Percentiles rank a stretch among this genome's conserved stretches.
Conservation (phyloP, 352 stramenopile species). For the Pythium diclinum region DNA sequence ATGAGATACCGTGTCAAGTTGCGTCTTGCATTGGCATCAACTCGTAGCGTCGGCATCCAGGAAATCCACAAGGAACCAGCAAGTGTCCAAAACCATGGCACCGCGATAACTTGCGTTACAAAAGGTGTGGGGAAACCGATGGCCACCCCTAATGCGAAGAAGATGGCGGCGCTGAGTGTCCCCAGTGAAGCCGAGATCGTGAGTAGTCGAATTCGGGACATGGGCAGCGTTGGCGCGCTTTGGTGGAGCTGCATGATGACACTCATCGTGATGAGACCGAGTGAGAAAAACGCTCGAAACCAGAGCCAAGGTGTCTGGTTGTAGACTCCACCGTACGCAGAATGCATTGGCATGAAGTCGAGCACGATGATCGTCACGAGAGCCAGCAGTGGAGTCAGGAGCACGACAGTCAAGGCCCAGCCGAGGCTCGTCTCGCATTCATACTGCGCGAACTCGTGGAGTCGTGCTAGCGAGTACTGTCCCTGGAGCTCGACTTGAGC, state of each 20-base stretch:
- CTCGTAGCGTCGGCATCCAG: conserved; percentile 1
- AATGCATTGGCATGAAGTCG: neutral
- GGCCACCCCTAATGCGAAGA: neutral
- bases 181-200: neutral
- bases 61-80: neutral
- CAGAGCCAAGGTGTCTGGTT: neutral
- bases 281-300: neutral
- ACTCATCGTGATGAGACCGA: neutral
- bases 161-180: neutral
- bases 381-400: neutral
- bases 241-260: conserved; percentile 1
- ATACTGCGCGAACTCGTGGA: neutral
- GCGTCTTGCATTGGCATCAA: neutral
- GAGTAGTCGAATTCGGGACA: neutral
- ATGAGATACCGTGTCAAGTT: neutral
- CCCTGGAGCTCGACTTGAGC: neutral
- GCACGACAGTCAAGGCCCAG: neutral
- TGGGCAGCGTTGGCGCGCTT: conserved; percentile 1
- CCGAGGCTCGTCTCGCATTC: neutral
- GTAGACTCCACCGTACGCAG: neutral
- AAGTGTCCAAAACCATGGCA: conserved; percentile 6
- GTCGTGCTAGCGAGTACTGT: neutral
- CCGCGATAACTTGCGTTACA: neutral
- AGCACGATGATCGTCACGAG: neutral
- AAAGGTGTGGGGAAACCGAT: conserved; percentile 17